Base-by-base conservation (phyloP, 352 stramenopile species). In the Pythium phragmitis region DNA sequence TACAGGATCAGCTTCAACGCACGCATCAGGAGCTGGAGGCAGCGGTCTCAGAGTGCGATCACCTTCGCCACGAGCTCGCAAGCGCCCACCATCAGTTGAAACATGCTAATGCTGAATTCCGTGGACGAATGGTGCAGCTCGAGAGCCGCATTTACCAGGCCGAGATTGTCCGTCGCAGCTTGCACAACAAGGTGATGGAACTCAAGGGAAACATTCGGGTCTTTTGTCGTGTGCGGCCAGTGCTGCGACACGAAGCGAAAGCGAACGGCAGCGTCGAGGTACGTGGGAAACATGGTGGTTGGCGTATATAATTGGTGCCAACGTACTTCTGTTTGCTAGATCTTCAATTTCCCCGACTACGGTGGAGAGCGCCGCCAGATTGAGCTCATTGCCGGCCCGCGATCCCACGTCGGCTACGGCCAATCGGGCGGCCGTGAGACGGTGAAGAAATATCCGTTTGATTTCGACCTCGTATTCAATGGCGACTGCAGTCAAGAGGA, bases 391-490 rank as follows among this genome's bases (percentile, higher is more conserved):
- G 82, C 83, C 14, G 82, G 80, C 34, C 68, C 83, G 5, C 81
- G 78, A 33, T 76, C 83, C 1, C 87, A 93, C 42, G 69, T 86
- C n/a, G 79, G 85, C 36, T 95, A 95, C 48, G 84, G 76, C 0
- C 83, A 91, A 62, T 86, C 76, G 49, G 67, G 71, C 33, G 53
- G 63, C 8, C 76, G 69, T 12, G 77, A 85, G 19, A 68, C 83
- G 0, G 67, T 87, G 49, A 96, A 96, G 57, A 93, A 93, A 73
- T 93, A 92, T 69, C 82, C 69, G 43, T 99, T 99, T 68, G 91
- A 96, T 49, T 99, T 99, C 68, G 97, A 99, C 71, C 85, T 97
- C 45, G 96, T 99, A 2, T 99, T 99, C 67, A 80, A 94, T 56
- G 93, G 91, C 33, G 79, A 77, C 12, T 94, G 88, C 45, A 96